Evolutionary conservation across 352 stramenopile genomes (phyloP), one percentile per base, ranked within the genome.

Genomic region (Globisporangium spiculum): DNA sequence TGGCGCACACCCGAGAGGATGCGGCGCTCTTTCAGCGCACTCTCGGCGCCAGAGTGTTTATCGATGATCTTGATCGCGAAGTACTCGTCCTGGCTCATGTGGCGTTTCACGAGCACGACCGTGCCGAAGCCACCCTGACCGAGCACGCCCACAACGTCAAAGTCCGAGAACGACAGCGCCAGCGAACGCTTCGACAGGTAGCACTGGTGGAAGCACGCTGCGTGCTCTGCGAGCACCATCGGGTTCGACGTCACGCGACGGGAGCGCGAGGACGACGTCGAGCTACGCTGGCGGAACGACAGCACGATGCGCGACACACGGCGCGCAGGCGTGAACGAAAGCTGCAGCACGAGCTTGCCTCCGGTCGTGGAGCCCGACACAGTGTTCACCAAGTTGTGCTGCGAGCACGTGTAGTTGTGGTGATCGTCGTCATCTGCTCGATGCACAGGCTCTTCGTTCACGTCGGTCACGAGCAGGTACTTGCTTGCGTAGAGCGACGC

Each of bases 1-100:
- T 94, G 87, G 36, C 82, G 84, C 36, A 94, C 78, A 26, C 82
- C 85, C 18, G 81, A 91, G 69, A 94, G 66, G 46, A 94, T 94
- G 26, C 83, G 81, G 5, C 83, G 77, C 63, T 94, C 87, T 56
- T 92, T 94, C 2, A 92, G 63, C 32, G 87, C 85, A 26, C 76
- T 88, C 63, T 94, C 84, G 14, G 85, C 85, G 38, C 81, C 82
- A 14, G 81, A 92, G 58, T 92, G 80, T 66, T 94, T 94, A 75
- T 92, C 85, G 66, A 93, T 92, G 69, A 94, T 94, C 76, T 94
- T 94, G 71, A 94, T 93, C 50, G 87, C 87, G 65, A 93, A 94
- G 70, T 90, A 91, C 65, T 94, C 84, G 63, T 92, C 84, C 48
- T 77, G 72, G 60, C 80, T 91, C 59, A 92, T 60, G 67, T 94